These are phyloP conservation scores for Coemansia sp. DNA, from an alignment of 192 early-diverging fungal species.

Conservation along the genomic window DNA sequence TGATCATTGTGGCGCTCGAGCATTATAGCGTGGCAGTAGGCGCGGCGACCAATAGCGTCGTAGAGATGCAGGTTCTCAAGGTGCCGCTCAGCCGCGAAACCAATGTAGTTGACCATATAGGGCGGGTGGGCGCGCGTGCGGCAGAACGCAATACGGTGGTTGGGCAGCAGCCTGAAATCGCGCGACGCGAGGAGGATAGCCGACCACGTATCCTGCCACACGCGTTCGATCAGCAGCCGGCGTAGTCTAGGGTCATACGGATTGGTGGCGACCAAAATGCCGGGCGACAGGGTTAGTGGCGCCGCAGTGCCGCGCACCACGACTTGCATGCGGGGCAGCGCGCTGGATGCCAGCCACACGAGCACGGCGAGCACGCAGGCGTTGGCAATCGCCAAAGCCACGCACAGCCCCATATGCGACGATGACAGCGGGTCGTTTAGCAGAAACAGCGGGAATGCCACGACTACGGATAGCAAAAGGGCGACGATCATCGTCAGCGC, in stretches of 20 bases:
- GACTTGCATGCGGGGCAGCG: conserved; percentile 55
- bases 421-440: conserved; percentile 52
- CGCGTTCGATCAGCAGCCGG: conserved; percentile 60
- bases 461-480: conserved; percentile 45
- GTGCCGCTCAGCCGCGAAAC: conserved; percentile 67
- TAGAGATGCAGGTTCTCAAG: conserved; percentile 67
- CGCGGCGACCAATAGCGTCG: conserved; percentile 57
- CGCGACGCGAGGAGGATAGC: conserved; percentile 62
- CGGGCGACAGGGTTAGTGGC: conserved; percentile 51
- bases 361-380: conserved; percentile 48
- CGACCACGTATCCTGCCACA: conserved; percentile 77
- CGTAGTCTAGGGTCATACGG: conserved; percentile 46
- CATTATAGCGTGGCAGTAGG: conserved; percentile 52
- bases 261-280: conserved; percentile 38
- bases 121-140: conserved; percentile 61
- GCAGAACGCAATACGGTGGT: conserved; percentile 59
- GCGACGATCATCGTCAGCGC: conserved; percentile 55
- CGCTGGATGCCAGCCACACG: conserved; percentile 36
- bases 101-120: conserved; percentile 67
- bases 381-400: conserved; percentile 53
- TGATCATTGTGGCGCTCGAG: conserved; percentile 40
- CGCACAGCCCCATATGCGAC: conserved; percentile 49
- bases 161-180: conserved; percentile 59
- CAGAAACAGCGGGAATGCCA: conserved; percentile 61
- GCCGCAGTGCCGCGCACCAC: conserved; percentile 55